phyloP scores from a whole-genome alignment of 2,329 filamentous ascomycete species.

The Fusarium nurragi region DNA sequence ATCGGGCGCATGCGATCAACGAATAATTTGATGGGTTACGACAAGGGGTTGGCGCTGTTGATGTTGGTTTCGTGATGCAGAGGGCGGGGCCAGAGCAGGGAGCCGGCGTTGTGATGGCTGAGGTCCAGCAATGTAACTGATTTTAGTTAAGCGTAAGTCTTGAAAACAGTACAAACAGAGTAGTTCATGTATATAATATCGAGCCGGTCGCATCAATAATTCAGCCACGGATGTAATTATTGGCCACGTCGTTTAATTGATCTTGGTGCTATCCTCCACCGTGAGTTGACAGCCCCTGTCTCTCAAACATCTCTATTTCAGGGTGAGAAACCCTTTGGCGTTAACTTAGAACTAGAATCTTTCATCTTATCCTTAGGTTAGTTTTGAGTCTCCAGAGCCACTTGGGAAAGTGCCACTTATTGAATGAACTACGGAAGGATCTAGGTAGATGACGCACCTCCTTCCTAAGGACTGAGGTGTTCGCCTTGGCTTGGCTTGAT shows the following conservation, averaged over 20 bases:
- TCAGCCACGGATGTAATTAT: conserved; percentile 16
- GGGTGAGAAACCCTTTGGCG: not conserved
- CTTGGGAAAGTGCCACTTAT: conserved; percentile 9
- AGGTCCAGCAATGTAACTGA: conserved; percentile 22
- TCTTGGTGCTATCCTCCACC: conserved; percentile 1
- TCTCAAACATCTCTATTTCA: not conserved
- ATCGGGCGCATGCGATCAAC: conserved; percentile 6
- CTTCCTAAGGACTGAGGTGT: conserved; percentile 12
- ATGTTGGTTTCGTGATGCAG: conserved; percentile 8
- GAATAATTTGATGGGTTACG: not conserved
- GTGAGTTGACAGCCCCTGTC: not conserved
- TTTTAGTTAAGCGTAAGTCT: conserved; percentile 31
- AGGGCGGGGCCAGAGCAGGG: conserved; percentile 11
- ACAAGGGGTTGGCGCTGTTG: not conserved
- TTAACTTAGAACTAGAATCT: not conserved
- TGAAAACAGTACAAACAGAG: conserved; percentile 26
- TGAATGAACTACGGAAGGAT: conserved; percentile 28
- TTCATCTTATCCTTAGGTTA: conserved; percentile 8
- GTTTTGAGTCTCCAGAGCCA: not conserved
- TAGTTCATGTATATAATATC: conserved; percentile 23
- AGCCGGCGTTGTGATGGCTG: conserved; percentile 32
- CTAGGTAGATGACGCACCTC: conserved; percentile 15
- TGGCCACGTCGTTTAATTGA: conserved; percentile 6
- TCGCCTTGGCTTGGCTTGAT: conserved; percentile 21
- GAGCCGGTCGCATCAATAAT: conserved; percentile 9